Evolutionary conservation across 129 eudicot species (phyloP), one percentile per base, ranked within the genome.

Genomic region (Calendula officinalis): DNA sequence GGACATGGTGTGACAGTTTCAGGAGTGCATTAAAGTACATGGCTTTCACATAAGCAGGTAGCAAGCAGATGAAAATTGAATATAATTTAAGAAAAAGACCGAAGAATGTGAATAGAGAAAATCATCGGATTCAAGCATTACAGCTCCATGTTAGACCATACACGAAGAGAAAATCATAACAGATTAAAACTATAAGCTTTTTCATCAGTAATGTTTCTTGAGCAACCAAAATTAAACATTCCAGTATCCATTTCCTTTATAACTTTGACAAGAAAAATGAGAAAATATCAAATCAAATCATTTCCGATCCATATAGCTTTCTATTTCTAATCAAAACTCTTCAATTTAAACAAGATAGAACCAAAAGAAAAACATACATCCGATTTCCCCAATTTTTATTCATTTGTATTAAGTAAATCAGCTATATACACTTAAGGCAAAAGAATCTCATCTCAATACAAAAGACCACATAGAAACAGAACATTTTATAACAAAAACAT

Each of bases 391-490:
- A 3, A 35, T 35, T 35, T 36, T 5, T 6, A 49, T 65, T 3
- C 70, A 50, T 48, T 47, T 22, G 9, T 39, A 40, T 42, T 30
- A 61, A 54, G 52, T 32, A 46, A 64, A 47, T 7, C 56, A 46
- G 34, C 44, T 34, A 14, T 14, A 13, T 14, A 42, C 7, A 64
- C 58, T 57, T 34, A 32, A 17, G 49, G 36, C 46, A n/a, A 35
- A 48, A 5, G 34, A 64, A 65, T 65, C 49, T 40, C 44, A 54
- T 53, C 12, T 38, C 53, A 33, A 12, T 53, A 14, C 9, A 38
- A 39, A 6, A 11, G 3, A 3, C 57, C 13, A 12, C 35, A 10
- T 3, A 2, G 27, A 51, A 51, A 9, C 12, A 60, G 1, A 40
- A 38, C 6, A 27, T 11, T 5, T 34, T 6, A 48, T 22, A 45